Evolutionary conservation across 306 rosid species (phyloP).

Genomic region (Ceratonia siliqua): DNA sequence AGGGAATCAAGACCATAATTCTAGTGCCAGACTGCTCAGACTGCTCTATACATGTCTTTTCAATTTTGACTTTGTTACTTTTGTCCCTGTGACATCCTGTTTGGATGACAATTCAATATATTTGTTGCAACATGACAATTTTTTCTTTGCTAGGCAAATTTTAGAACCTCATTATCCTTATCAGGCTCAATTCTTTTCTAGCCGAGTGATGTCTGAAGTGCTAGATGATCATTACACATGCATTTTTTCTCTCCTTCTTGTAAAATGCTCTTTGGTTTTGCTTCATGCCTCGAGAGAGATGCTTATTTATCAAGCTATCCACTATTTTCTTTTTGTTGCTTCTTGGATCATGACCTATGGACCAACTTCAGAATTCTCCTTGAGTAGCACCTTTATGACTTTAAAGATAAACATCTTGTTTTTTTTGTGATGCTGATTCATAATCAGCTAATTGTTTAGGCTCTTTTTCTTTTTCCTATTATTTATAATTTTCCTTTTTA

Average conservation of each 20-base stretch:
- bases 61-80: neutral
- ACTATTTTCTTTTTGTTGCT: conserved; percentile 16
- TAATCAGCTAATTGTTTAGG: neutral
- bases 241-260: conserved; percentile 6
- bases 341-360: conserved; percentile 14
- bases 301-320: neutral
- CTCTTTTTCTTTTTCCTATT: neutral
- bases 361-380: neutral
- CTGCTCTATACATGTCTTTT: neutral
- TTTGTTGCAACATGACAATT: neutral
- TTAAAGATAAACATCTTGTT: neutral
- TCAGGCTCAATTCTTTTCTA: neutral
- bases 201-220: neutral
- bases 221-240: conserved; percentile 8
- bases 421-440: conserved; percentile 19
- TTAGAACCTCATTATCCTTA: neutral
- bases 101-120: neutral
- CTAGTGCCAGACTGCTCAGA: neutral
- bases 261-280: conserved; percentile 17
- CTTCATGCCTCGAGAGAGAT: neutral
- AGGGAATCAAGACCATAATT: neutral
- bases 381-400: neutral
- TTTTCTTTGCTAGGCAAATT: conserved; percentile 8
- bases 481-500: conserved; percentile 14
- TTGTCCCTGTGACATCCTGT: neutral